Percentiles rank a stretch among this genome's conserved stretches.
These are phyloP conservation scores for Cichorium intybus DNA, from an alignment of 140 eudicot genomes.

Conservation along the genomic window DNA sequence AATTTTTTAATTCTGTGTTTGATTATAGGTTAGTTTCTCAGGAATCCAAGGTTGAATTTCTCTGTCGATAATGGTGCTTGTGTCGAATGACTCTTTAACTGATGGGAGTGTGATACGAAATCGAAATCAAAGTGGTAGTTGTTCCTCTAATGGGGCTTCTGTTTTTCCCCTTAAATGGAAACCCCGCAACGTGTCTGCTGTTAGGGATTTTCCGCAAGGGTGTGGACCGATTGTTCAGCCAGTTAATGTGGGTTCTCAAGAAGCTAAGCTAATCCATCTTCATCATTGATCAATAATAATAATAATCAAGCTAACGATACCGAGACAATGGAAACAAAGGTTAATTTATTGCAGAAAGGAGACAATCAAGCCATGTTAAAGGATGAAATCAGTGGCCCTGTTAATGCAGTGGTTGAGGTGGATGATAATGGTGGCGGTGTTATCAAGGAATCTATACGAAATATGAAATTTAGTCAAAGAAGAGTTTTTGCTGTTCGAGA, in stretches of 20 bases:
- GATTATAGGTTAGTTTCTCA: no score
- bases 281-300: not conserved
- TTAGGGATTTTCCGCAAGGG: constrained; percentile 69
- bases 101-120: constrained; percentile 33
- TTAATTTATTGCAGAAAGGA: no score
- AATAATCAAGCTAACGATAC: constrained; percentile 15
- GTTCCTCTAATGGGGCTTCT: constrained; percentile 15
- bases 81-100: constrained; percentile 24
- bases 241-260: constrained; percentile 6
- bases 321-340: no score
- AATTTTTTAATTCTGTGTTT: not conserved
- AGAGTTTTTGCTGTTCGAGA: constrained; percentile 63
- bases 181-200: constrained; percentile 58
- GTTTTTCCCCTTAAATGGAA: constrained; percentile 43
- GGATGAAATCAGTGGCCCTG: constrained; percentile 10
- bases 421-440: constrained; percentile 23
- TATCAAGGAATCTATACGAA: constrained; percentile 17
- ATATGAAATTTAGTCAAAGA: constrained; percentile 39
- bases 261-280: constrained; percentile 1
- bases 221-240: constrained; percentile 55
- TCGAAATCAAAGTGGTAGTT: constrained; percentile 38
- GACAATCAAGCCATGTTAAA: not conserved
- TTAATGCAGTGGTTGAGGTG: not conserved
- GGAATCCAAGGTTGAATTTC: constrained; percentile 11
- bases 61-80: constrained; percentile 33